Evolutionary conservation across 75 land plant species (phyloP).

Genomic region (Pseudotsuga menziesii): DNA sequence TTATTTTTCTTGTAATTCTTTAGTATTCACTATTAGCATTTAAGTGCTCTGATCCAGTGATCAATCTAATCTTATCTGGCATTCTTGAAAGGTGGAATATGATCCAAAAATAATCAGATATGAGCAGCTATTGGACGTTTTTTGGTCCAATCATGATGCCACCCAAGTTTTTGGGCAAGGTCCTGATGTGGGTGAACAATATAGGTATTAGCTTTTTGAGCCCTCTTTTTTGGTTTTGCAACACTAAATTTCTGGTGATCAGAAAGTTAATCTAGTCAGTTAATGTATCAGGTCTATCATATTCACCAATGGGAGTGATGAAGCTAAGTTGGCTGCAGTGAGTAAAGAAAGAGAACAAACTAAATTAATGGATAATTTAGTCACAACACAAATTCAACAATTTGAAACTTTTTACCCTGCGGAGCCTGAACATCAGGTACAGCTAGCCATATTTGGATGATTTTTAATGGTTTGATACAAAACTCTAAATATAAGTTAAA

Average conservation of each 20-base stretch:
- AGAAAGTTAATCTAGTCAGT: background rate
- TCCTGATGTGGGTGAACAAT: slow-evolving; percentile 94
- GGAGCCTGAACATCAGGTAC: slow-evolving; percentile 94
- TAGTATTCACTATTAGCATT: background rate
- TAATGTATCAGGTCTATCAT: slow-evolving; percentile 66
- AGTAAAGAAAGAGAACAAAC: slow-evolving; percentile 81
- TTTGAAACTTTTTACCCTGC: slow-evolving; percentile 74
- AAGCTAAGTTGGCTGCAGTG: slow-evolving; percentile 51
- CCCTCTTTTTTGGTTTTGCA: background rate
- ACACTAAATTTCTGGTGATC: background rate
- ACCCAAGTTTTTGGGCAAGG: slow-evolving; percentile 97
- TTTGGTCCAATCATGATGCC: slow-evolving; percentile 93
- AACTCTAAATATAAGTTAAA: background rate
- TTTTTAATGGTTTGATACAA: slow-evolving; percentile 1
- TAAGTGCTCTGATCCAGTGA: background rate
- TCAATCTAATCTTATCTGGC: background rate
- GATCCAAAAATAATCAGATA: slow-evolving; percentile 67
- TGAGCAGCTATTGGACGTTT: slow-evolving; percentile 75
- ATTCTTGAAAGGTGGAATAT: slow-evolving; percentile 69
- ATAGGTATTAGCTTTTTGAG: slow-evolving; percentile 44
- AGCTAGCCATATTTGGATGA: background rate
- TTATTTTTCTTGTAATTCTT: background rate
- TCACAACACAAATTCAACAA: slow-evolving; percentile 75
- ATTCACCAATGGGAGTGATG: slow-evolving; percentile 69
- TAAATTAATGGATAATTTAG: slow-evolving; percentile 34